phyloP scores from a whole-genome alignment of 177 flowering plant genomes.

The Vitis hybrid region DNA sequence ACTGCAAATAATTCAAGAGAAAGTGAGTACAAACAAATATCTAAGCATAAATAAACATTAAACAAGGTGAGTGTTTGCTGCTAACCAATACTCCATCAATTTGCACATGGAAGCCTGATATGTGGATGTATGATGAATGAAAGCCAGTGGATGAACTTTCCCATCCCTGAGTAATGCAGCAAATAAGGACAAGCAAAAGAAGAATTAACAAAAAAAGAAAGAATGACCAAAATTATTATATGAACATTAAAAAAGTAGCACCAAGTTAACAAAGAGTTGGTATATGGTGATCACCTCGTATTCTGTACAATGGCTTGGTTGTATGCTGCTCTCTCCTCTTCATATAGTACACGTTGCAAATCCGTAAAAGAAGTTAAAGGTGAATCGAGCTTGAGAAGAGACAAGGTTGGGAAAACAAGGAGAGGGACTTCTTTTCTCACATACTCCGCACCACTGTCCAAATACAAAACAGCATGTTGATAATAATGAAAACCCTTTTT shows the following conservation, averaged over 20 bases:
- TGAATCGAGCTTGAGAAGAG: conserved; percentile 65
- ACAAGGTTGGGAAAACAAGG: conserved; percentile 62
- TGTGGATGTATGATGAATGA: conserved; percentile 92
- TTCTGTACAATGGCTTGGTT: conserved; percentile 69
- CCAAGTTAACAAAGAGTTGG: no score
- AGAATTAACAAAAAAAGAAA: conserved; percentile 1
- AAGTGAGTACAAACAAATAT: conserved; percentile 15
- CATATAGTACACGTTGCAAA: conserved; percentile 76
- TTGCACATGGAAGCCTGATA: conserved; percentile 99
- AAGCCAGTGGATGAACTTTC: conserved; percentile 83
- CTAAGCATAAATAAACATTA: conserved; percentile 1
- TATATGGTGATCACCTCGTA: conserved; percentile 44
- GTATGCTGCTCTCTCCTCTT: conserved; percentile 90
- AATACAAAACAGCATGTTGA: neutral
- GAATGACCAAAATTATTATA: neutral
- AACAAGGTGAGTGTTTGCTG: conserved; percentile 1
- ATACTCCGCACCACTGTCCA: conserved; percentile 84
- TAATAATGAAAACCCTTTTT: no score
- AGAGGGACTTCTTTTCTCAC: conserved; percentile 89
- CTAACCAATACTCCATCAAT: conserved; percentile 94
- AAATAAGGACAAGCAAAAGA: neutral
- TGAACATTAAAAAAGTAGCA: no score
- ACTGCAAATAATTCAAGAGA: conserved; percentile 42
- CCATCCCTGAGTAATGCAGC: conserved; percentile 50
- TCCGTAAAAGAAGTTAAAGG: conserved; percentile 75